Base-by-base conservation (phyloP, 345 rosid species). In the Rhodamnia rubescens region DNA sequence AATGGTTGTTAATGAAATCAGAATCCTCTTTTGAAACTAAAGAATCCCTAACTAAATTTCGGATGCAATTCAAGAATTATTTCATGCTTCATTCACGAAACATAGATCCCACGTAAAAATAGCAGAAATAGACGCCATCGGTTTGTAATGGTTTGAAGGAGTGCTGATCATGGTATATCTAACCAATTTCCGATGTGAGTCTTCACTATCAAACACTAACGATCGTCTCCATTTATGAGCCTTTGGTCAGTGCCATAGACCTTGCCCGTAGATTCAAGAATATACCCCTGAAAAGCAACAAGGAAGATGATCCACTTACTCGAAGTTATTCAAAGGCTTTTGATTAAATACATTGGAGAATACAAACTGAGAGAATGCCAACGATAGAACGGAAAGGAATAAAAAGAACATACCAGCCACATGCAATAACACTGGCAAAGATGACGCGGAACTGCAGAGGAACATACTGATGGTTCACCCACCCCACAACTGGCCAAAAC, bases 401-500 rank as follows among this genome's bases (percentile, higher is more conserved):
- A 69, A 18, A 69, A 36, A 36, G 14, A 24, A 36, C 47, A 14
- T 93, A 95, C 98, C 99, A 97, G 91, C 89, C 90, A 89, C 91
- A 94, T 16, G 96, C 98, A 44, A 95, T 78, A 8, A 90, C 52
- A 82, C 98, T 94, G 85, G 89, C 91, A 88, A 97, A 97, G 86
- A 97, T 93, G 86, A 97, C 99, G 6, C 98, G 98, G 36, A 92
- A 92, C 84, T 97, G 97, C 87, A 93, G 90, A 3, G 98, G 99
- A 86, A 97, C 92, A 59, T 90, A 94, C 89, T 92, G 98, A 89
- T 94, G 96, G 92, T 97, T 97, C 82, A 97, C 64, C 98, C 98
- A 95, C 36, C 98, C 97, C 80, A 93, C 96, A 16, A 94, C 92
- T 0, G 98, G 99, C 94, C 98, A 95, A 92, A 95, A 95, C 98